Conservation (phyloP, 768 basidiomycete species). For the Tylopilus sp. region DNA sequence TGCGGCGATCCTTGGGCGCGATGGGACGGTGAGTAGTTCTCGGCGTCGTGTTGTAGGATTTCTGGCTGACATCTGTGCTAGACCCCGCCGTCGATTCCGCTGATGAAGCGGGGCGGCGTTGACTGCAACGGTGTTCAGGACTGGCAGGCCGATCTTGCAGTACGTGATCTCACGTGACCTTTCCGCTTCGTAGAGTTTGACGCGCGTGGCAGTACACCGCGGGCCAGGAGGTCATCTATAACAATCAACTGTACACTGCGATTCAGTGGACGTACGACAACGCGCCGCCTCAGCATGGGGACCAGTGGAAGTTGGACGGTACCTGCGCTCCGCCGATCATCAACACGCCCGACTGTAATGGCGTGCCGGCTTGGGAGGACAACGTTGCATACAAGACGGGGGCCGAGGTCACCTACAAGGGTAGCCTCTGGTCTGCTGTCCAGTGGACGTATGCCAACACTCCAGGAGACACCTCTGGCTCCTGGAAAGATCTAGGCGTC, state of each 20-base stretch:
- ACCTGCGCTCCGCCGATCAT: constrained; percentile 19
- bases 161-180: background rate
- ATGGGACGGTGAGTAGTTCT: no score
- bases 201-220: constrained; percentile 17
- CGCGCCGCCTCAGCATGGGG: constrained; percentile 9
- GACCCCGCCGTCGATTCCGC: no score
- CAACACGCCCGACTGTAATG: constrained; percentile 23
- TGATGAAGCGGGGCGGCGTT: background rate
- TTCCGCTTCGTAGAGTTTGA: constrained; percentile 1
- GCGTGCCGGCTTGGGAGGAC: constrained; percentile 18
- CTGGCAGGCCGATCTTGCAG: constrained; percentile 26
- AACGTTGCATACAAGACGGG: constrained; percentile 18
- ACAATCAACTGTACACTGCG: constrained; percentile 20
- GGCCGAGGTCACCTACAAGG: constrained; percentile 11
- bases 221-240: constrained; percentile 22
- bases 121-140: constrained; percentile 17
- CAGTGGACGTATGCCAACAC: constrained; percentile 22
- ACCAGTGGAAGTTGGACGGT: constrained; percentile 13
- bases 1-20: no score
- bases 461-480: constrained; percentile 26
- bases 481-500: constrained; percentile 22
- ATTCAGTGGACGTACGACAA: constrained; percentile 28
- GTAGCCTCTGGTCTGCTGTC: constrained; percentile 20
- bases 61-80: no score
- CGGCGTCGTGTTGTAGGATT: no score